Percentiles rank a stretch among this genome's conserved stretches.
Evolutionary conservation across 2,329 filamentous ascomycete genomes (phyloP).

Genomic region (Cryphonectria naterciae): DNA sequence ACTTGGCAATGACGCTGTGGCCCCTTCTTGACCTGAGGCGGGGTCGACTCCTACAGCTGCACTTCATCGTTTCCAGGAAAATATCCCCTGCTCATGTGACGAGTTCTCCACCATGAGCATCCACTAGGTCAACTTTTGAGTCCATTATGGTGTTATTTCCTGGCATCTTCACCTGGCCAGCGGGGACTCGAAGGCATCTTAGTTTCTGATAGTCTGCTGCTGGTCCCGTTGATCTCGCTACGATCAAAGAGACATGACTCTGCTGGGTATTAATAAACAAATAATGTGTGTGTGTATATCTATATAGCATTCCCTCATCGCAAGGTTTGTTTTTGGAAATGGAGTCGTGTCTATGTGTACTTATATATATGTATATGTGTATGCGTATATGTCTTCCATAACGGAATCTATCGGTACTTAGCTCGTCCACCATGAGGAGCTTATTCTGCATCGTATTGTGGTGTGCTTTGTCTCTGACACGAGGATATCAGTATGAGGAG

Average conservation of each 20-base stretch:
- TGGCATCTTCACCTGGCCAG: background rate
- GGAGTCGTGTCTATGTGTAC: background rate
- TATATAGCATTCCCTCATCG: background rate
- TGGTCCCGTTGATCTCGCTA: background rate
- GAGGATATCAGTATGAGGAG: conserved; percentile 1
- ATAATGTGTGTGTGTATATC: background rate
- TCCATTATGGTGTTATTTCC: background rate
- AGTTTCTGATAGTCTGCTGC: background rate
- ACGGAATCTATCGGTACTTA: background rate
- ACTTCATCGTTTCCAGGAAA: background rate
- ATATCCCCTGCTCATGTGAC: conserved; percentile 4
- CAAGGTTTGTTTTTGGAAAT: background rate
- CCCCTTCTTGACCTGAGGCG: background rate
- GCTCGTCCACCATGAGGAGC: background rate
- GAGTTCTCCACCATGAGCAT: conserved; percentile 1
- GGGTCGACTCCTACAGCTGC: background rate
- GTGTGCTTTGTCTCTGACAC: background rate
- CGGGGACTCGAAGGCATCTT: background rate
- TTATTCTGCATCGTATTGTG: background rate
- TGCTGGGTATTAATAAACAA: background rate
- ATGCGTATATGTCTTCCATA: background rate
- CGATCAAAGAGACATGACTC: background rate
- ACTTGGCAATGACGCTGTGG: conserved; percentile 9
- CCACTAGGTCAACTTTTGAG: background rate
- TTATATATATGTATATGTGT: background rate